Evolutionary conservation across 2,329 filamentous ascomycete species (phyloP), one percentile per base, ranked within the genome.

Genomic region (Penicillium sp.): DNA sequence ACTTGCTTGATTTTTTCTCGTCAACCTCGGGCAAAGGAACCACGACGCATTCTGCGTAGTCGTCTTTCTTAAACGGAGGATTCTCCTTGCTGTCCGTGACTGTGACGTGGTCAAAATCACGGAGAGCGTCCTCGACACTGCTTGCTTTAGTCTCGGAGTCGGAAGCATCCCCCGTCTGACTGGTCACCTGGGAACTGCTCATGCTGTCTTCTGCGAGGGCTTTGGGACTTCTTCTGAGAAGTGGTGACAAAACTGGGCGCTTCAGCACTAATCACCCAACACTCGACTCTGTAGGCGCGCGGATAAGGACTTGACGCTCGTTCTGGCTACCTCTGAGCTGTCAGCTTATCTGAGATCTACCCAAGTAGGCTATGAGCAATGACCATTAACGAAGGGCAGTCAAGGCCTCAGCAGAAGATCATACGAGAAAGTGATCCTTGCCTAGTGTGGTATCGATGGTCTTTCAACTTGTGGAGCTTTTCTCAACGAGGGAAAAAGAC

Each of bases 1-100:
- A 82, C 13, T 43, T 33, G 11, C 27, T 43, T 8, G 18, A 4
- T 11, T 36, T 35, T 28, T 28, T 26, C 7, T 26, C 9, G n/a
- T 24, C 13, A 28, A 36, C n/a, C n/a, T 43, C 24, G 18, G 41
- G 41, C 24, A 43, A 24, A 11, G 32, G 41, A 35, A 43, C 24
- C n/a, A 43, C 41, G 12, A 43, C 33, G 29, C 24, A 28, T 5
- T 43, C 11, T 18, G 5, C 12, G 5, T 25, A 28, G 8, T 26
- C n/a, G 11, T 28, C 26, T 5, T 12, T 11, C 24, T 36, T 26
- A 24, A 36, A 13, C 13, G 7, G 32, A 13, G 18, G 32, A 7
- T 6, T 4, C 26, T 25, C 33, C 27, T n/a, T 9, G 9, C 9
- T 24, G n/a, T 43, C 41, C 1, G 13, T 36, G 24, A 26, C 7